Evolutionary conservation across 805 yeast species (phyloP).

Genomic region (Yamadazyma nakazawae): DNA sequence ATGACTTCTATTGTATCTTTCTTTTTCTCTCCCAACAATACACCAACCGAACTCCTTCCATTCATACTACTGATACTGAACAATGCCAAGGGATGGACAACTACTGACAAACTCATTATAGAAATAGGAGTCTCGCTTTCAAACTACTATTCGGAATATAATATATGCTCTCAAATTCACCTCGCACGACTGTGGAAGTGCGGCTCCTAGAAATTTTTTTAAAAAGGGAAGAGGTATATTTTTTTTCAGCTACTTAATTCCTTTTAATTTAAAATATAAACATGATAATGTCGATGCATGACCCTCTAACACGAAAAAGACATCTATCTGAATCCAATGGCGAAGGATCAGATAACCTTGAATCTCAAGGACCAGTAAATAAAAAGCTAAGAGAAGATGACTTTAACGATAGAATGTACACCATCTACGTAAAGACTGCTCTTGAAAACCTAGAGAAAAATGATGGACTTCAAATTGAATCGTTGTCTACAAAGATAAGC

Average conservation of each 20-base stretch:
- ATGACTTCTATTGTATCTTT: slow-evolving; percentile 9
- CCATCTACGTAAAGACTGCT: slow-evolving; percentile 58
- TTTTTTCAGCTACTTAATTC: background rate
- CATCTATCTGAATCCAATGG: slow-evolving; percentile 12
- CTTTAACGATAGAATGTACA: slow-evolving; percentile 39
- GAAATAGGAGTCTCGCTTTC: background rate
- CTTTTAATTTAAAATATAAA: background rate
- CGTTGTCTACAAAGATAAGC: slow-evolving; percentile 56
- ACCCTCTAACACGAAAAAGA: slow-evolving; percentile 34
- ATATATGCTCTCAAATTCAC: background rate
- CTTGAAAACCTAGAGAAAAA: slow-evolving; percentile 59
- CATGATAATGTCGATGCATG: slow-evolving; percentile 39
- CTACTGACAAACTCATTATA: slow-evolving; percentile 3
- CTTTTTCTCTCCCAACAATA: slow-evolving; percentile 24
- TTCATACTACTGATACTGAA: slow-evolving; percentile 10
- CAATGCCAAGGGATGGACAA: slow-evolving; percentile 25
- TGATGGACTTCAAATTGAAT: slow-evolving; percentile 55
- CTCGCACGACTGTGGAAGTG: slow-evolving; percentile 6
- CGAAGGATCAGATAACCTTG: slow-evolving; percentile 3
- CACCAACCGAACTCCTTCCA: slow-evolving; percentile 23
- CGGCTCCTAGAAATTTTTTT: slow-evolving; percentile 13
- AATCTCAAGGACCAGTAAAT: slow-evolving; percentile 6
- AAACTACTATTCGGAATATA: background rate
- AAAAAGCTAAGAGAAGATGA: slow-evolving; percentile 5
- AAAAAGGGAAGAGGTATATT: slow-evolving; percentile 12